phyloP scores from a whole-genome alignment of 805 yeast species.

The Brettanomyces nanus region DNA sequence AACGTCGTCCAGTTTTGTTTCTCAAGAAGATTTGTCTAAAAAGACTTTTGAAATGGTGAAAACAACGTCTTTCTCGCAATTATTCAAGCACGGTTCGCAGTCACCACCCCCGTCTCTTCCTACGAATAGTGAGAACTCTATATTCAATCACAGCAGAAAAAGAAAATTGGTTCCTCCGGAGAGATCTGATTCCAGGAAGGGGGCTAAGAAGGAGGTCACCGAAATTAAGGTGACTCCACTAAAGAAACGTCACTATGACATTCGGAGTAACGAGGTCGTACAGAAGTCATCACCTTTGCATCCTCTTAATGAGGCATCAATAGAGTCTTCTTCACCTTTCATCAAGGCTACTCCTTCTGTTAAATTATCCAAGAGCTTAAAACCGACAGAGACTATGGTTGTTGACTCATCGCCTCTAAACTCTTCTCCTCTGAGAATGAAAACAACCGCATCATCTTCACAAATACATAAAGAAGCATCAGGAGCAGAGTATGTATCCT shows the following conservation, averaged over 20 bases:
- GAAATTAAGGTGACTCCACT: conserved; percentile 26
- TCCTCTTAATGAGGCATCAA: not conserved
- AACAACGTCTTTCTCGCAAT: conserved; percentile 15
- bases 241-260: conserved; percentile 8
- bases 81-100: not conserved
- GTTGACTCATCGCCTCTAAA: conserved; percentile 7
- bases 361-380: not conserved
- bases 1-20: conserved; percentile 16
- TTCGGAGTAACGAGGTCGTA: not conserved
- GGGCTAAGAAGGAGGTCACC: conserved; percentile 1
- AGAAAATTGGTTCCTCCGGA: conserved; percentile 10
- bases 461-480: too few species aligned
- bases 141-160: conserved; percentile 15
- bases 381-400: not conserved
- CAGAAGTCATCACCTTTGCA: not conserved
- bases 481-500: too few species aligned
- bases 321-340: conserved; percentile 1
- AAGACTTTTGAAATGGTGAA: conserved; percentile 27
- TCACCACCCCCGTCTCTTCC: conserved; percentile 5
- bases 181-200: not conserved
- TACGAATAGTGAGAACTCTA: conserved; percentile 2
- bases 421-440: not conserved
- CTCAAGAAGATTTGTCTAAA: conserved; percentile 17
- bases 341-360: conserved; percentile 3
- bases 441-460: too few species aligned